Conservation (phyloP, 164 flowering plant genomes). For the Buxus sempervirens region DNA sequence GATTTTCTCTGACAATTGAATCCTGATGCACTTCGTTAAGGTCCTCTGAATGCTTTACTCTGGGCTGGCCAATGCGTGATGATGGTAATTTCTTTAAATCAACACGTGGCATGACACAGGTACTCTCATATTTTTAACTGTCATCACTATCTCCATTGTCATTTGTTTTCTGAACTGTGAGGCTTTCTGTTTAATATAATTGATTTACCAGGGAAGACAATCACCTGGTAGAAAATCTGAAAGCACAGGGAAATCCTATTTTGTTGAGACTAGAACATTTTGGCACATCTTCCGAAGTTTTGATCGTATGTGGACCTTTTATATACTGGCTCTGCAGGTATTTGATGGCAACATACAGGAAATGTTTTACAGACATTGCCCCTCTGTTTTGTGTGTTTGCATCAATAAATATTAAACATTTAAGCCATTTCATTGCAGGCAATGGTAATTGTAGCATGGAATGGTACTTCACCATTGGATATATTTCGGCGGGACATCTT, state of each 20-base stretch:
- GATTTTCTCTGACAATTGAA: constrained; percentile 1
- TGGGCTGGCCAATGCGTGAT: constrained; percentile 99
- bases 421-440: constrained; percentile 42
- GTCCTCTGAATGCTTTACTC: constrained; percentile 84
- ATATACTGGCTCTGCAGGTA: constrained; percentile 84
- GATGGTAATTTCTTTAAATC: constrained; percentile 93
- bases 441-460: constrained; percentile 77
- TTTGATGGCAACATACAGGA: neutral
- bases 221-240: constrained; percentile 36
- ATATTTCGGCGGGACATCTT: constrained; percentile 49
- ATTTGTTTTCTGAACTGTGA: neutral
- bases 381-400: neutral
- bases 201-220: constrained; percentile 47
- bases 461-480: constrained; percentile 38
- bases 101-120: constrained; percentile 53
- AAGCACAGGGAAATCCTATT: constrained; percentile 79
- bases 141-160: neutral
- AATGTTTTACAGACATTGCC: neutral
- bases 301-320: constrained; percentile 95
- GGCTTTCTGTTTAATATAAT: neutral
- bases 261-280: constrained; percentile 83
- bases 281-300: constrained; percentile 95
- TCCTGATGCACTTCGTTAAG: constrained; percentile 30
- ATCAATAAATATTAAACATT: neutral
- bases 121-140: constrained; percentile 9